phyloP scores from a whole-genome alignment of 805 yeast species.

The Ogataea kodamae region DNA sequence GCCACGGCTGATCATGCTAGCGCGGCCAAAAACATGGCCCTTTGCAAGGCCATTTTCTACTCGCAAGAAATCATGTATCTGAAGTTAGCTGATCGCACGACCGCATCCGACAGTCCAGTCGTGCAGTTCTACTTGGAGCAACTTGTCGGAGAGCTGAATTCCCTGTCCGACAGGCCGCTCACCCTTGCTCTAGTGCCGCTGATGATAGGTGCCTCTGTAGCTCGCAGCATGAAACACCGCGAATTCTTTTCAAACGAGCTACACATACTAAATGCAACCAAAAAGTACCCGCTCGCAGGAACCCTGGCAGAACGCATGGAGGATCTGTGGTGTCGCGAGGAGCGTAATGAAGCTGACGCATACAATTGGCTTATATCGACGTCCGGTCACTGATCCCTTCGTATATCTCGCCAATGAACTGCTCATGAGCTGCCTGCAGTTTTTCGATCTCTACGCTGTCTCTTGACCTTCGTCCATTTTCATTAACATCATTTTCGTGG shows the following conservation, averaged over 20 bases:
- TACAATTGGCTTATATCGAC: constrained; percentile 24
- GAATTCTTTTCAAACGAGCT: constrained; percentile 29
- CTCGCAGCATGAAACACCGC: constrained; percentile 22
- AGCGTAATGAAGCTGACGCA: constrained; percentile 9
- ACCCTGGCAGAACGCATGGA: constrained; percentile 23
- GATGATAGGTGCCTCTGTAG: constrained; percentile 30
- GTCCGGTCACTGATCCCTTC: constrained; percentile 36
- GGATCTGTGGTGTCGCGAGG: constrained; percentile 30
- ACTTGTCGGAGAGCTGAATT: constrained; percentile 17
- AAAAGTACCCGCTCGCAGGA: constrained; percentile 15
- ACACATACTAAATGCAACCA: constrained; percentile 13
- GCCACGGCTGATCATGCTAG: constrained; percentile 1
- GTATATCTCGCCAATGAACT: constrained; percentile 33
- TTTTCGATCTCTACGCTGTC: too few species aligned
- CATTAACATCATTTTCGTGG: constrained; percentile 5
- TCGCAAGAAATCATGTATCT: constrained; percentile 27
- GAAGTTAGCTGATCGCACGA: constrained; percentile 20
- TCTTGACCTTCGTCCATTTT: constrained; percentile 10
- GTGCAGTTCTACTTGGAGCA: constrained; percentile 28
- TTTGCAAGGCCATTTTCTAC: constrained; percentile 27
- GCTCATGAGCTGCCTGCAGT: constrained; percentile 19
- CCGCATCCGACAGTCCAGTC: constrained; percentile 21
- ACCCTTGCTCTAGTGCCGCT: constrained; percentile 21
- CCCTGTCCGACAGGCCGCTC: constrained; percentile 4
- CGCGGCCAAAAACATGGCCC: constrained; percentile 11